Evolutionary conservation across 768 basidiomycete genomes (phyloP).

Genomic region (Pleurotus sapidus): DNA sequence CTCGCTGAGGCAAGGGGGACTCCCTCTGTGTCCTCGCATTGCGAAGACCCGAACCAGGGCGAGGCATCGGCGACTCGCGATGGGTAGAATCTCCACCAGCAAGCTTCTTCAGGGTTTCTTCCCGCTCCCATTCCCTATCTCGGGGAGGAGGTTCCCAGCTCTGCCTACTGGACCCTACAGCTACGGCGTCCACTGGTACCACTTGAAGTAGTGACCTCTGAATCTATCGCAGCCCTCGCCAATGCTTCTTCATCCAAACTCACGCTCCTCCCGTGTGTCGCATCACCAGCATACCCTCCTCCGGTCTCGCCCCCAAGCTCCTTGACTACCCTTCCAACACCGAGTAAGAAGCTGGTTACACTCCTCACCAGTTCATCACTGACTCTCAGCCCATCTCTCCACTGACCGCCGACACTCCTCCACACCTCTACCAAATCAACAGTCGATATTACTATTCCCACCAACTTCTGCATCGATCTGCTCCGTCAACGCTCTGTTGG

Average conservation of each 20-base stretch:
- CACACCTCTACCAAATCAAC: slow-evolving; percentile 56
- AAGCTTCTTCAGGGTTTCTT: slow-evolving; percentile 34
- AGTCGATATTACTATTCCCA: slow-evolving; percentile 21
- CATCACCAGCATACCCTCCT: slow-evolving; percentile 23
- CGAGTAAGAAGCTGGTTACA: slow-evolving; percentile 74
- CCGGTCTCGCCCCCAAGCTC: slow-evolving; percentile 37
- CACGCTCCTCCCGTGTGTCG: slow-evolving; percentile 45
- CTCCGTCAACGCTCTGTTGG: slow-evolving; percentile 59
- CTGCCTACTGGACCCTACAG: slow-evolving; percentile 24
- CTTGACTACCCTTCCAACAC: slow-evolving; percentile 65
- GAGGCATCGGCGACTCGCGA: background rate
- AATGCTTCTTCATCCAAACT: slow-evolving; percentile 53
- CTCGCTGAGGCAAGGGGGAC: background rate
- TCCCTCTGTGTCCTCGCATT: background rate
- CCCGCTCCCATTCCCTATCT: slow-evolving; percentile 56
- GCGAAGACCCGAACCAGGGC: background rate
- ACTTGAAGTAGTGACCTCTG: slow-evolving; percentile 16
- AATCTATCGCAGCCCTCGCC: slow-evolving; percentile 24
- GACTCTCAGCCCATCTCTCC: slow-evolving; percentile 64
- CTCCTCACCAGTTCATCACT: slow-evolving; percentile 80
- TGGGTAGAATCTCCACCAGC: slow-evolving; percentile 14
- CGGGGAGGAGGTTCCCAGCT: slow-evolving; percentile 26
- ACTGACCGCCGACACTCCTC: slow-evolving; percentile 68
- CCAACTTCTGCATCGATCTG: slow-evolving; percentile 78
- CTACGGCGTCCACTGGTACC: slow-evolving; percentile 20